Evolutionary conservation across 371 early-diverging fungal species (phyloP), one percentile per base, ranked within the genome.

Genomic region (Dinochytrium kinnereticum): DNA sequence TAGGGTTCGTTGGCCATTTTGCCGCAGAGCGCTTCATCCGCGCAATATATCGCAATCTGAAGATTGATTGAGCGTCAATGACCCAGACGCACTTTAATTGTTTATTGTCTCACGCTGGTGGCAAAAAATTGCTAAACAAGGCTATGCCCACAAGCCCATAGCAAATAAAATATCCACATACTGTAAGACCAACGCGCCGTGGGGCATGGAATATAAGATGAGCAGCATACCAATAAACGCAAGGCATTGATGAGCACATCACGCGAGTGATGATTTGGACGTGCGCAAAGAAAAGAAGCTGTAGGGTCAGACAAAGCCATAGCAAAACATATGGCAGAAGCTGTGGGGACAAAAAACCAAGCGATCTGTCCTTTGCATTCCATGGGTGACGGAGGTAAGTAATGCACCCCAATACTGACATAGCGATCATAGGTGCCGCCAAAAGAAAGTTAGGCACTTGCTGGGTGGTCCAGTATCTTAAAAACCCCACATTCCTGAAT

Each of bases 401-500:
- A 44, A 44, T 44, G 44, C 44, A 7, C 19, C 44, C 44, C 19
- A 44, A 19, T 44, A 44, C 95, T 30, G 74, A 78, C 0, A 85
- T 39, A 19, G 92, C 90, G 17, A 95, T 81, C 81, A 95, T 93
- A 1, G 97, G 97, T 21, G 88, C 80, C 0, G 96, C 96, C 31
- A 97, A 81, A 26, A 93, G 69, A 84, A 97, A 97, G 83, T 95
- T 96, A 21, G 96, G 96, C 28, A 95, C 84, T 77, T 96, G 94
- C 55, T 91, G 89, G 10, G 87, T 31, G 37, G 90, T 88, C 72
- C 90, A 97, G 80, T 97, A 97, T 0, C 85, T 77, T 28, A 97
- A 72, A 70, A 96, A 93, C 1, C 96, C 97, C 68, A 87, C 85
- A 73, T 92, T 89, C 93, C 93, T 92, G 53, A 15, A 38, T 13